phyloP scores from a whole-genome alignment of 345 rosid species.

The Arabidopsis arenosa region DNA sequence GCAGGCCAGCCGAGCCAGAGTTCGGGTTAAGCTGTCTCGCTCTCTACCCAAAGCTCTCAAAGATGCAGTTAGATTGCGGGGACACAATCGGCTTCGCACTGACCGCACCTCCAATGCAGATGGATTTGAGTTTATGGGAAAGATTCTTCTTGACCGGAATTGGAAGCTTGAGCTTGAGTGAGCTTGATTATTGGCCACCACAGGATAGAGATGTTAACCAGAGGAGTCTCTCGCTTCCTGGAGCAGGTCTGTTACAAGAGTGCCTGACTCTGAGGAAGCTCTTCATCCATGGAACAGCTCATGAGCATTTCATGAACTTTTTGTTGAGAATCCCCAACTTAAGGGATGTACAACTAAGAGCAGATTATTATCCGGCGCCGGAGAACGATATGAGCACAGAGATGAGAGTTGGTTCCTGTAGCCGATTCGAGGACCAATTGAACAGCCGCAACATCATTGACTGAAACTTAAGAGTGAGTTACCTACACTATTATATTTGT shows the following conservation, averaged over 20 bases:
- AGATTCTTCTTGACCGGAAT: constrained; percentile 81
- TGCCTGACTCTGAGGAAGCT: constrained; percentile 76
- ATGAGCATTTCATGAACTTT: constrained; percentile 92
- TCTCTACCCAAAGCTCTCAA: constrained; percentile 64
- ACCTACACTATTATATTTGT: constrained; percentile 6
- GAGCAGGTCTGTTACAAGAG: constrained; percentile 68
- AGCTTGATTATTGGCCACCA: constrained; percentile 93
- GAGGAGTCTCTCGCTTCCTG: constrained; percentile 77
- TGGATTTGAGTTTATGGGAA: constrained; percentile 94
- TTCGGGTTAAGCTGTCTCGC: constrained; percentile 73
- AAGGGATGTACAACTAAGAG: constrained; percentile 89
- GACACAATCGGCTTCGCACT: constrained; percentile 71
- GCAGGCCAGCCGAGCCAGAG: constrained; percentile 56
- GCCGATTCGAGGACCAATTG: constrained; percentile 81
- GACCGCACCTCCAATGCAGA: constrained; percentile 82
- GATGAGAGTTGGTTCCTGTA: constrained; percentile 82
- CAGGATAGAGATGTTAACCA: constrained; percentile 89
- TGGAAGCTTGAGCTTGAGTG: constrained; percentile 57
- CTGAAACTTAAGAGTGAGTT: constrained; percentile 43
- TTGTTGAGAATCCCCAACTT: constrained; percentile 58
- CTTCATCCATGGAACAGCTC: constrained; percentile 90
- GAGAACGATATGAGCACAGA: constrained; percentile 88
- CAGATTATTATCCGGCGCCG: constrained; percentile 94
- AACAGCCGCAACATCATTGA: constrained; percentile 66
- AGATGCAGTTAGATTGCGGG: constrained; percentile 79